A percentile compares a stretch with the other conserved stretches of the same genome.
Conservation (phyloP, 2,329 filamentous ascomycete genomes). For the Ascochyta viciae-villosae region DNA sequence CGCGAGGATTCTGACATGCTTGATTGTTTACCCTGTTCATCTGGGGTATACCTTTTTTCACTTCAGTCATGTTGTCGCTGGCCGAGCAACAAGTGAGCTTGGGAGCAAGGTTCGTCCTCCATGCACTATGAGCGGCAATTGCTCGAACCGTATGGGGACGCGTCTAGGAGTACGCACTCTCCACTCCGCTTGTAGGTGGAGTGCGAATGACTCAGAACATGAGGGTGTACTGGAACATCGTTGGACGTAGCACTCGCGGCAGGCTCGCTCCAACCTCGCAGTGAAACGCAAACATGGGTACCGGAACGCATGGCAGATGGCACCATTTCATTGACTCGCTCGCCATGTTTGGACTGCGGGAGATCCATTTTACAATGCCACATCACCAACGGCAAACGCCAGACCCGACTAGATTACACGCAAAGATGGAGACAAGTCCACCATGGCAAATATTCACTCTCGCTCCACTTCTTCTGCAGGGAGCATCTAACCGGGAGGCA, state of each 20-base stretch:
- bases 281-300: not conserved
- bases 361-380: not conserved
- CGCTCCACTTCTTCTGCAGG: not conserved
- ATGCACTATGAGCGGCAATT: not conserved
- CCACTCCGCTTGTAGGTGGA: not conserved
- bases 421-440: constrained; percentile 16
- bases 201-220: not conserved
- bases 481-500: constrained; percentile 79
- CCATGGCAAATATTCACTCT: not conserved
- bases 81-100: not conserved
- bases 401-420: constrained; percentile 19
- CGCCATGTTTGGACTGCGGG: not conserved
- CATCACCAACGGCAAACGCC: constrained; percentile 11
- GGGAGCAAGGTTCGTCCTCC: not conserved
- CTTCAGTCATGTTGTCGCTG: not conserved
- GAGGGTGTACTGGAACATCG: not conserved
- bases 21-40: not conserved
- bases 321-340: constrained; percentile 9
- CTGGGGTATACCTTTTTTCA: not conserved
- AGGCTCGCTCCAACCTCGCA: not conserved
- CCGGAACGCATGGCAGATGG: constrained; percentile 1
- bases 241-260: not conserved
- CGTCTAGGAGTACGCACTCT: not conserved
- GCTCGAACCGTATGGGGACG: not conserved
- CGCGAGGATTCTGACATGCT: too few species aligned